Conservation (phyloP, 768 basidiomycete genomes). For the Russula lepida region DNA sequence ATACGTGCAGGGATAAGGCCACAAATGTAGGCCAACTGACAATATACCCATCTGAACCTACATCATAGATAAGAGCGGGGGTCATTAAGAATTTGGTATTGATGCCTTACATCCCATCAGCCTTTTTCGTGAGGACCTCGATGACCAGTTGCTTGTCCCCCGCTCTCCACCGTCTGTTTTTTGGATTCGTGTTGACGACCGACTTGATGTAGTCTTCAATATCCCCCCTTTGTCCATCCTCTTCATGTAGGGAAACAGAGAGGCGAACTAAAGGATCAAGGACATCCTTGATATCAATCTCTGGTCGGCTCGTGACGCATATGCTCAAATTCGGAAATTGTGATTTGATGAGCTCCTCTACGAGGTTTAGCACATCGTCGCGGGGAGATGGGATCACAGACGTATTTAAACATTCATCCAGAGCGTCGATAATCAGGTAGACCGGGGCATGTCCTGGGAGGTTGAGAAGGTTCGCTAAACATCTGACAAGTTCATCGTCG, state of each 20-base stretch:
- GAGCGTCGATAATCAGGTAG: not conserved
- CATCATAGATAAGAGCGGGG: not conserved
- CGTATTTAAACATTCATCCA: not conserved
- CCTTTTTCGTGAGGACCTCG: not conserved
- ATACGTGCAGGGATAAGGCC: not conserved
- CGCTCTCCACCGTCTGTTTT: not conserved
- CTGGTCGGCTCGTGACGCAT: not conserved
- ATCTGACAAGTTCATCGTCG: not conserved
- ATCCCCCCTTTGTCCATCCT: not conserved
- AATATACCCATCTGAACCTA: not conserved
- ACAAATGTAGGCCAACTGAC: not conserved
- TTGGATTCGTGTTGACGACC: not conserved
- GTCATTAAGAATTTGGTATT: not conserved
- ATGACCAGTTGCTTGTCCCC: not conserved
- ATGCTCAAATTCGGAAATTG: not conserved
- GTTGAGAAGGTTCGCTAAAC: not conserved
- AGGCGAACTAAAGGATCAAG: not conserved
- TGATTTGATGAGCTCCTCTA: not conserved
- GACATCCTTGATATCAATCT: not conserved
- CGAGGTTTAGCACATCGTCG: not conserved
- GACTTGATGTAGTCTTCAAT: not conserved
- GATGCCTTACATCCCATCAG: not conserved
- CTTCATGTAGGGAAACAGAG: not conserved
- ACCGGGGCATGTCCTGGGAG: not conserved
- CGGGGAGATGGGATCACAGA: not conserved